phyloP scores from a whole-genome alignment of 441 rosid species.

The Pelargonium citronellum region DNA sequence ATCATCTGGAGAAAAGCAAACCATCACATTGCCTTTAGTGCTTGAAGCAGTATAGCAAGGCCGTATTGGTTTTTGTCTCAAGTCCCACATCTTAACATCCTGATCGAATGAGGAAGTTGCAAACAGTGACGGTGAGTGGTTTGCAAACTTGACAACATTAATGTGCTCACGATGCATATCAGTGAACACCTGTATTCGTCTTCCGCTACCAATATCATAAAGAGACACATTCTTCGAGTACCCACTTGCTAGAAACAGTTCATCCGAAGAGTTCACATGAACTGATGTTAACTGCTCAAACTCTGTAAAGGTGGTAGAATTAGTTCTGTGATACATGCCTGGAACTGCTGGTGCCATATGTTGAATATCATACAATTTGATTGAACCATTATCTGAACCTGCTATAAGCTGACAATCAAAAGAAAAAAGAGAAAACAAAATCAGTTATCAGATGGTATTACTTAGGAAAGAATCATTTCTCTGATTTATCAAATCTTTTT shows the following conservation, averaged over 20 bases:
- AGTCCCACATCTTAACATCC: slow-evolving; percentile 88
- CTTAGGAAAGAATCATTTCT: slow-evolving; percentile 4
- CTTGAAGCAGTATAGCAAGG: slow-evolving; percentile 84
- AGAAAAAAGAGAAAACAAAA: slow-evolving; percentile 16
- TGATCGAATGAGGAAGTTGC: slow-evolving; percentile 91
- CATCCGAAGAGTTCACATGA: slow-evolving; percentile 79
- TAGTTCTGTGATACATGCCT: slow-evolving; percentile 29
- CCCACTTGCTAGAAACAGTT: slow-evolving; percentile 88
- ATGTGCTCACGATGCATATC: slow-evolving; percentile 89
- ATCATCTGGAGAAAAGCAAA: slow-evolving; percentile 97
- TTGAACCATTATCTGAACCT: slow-evolving; percentile 87
- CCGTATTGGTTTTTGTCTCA: slow-evolving; percentile 65
- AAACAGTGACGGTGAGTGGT: slow-evolving; percentile 76
- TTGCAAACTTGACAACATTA: slow-evolving; percentile 84
- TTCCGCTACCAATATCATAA: slow-evolving; percentile 72
- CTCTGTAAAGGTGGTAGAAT: slow-evolving; percentile 63
- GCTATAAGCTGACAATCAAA: slow-evolving; percentile 63
- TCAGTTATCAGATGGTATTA: slow-evolving; percentile 14
- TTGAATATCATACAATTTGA: slow-evolving; percentile 64
- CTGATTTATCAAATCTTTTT: too few species aligned
- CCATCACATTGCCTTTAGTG: slow-evolving; percentile 91
- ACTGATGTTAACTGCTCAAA: slow-evolving; percentile 90
- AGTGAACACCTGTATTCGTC: slow-evolving; percentile 59
- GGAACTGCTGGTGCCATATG: slow-evolving; percentile 35
- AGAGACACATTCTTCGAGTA: slow-evolving; percentile 81